Evolutionary conservation across 306 rosid species (phyloP).

Genomic region (Clitoria ternatea): DNA sequence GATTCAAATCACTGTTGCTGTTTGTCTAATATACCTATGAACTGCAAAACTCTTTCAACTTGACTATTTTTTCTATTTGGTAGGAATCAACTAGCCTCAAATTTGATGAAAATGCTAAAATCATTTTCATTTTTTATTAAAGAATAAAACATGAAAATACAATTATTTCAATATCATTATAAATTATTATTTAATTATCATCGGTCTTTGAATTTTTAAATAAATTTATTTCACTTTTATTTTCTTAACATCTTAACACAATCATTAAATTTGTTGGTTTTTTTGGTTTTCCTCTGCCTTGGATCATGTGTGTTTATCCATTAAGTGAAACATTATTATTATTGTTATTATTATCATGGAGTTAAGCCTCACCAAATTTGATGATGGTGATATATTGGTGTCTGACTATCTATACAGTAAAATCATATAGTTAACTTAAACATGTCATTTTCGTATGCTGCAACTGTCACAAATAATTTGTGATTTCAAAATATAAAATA

Average conservation of each 20-base stretch:
- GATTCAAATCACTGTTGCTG: neutral
- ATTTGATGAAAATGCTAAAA: too few species aligned
- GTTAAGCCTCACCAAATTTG: neutral
- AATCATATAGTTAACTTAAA: neutral
- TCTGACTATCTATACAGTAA: neutral
- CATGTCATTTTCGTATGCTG: neutral
- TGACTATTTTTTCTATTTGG: too few species aligned
- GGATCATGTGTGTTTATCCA: neutral
- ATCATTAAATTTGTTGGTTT: neutral
- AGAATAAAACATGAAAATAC: neutral
- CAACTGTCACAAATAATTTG: neutral
- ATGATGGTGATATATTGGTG: neutral
- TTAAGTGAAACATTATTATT: neutral
- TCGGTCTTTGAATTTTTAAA: too few species aligned
- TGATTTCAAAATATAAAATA: neutral
- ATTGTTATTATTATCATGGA: neutral
- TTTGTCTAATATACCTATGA: too few species aligned
- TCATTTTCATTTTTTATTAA: neutral
- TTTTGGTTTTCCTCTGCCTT: neutral
- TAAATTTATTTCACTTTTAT: neutral
- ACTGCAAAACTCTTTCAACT: too few species aligned
- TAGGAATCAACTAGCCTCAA: too few species aligned
- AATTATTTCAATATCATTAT: neutral
- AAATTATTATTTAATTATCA: neutral
- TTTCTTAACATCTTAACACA: neutral